Evolutionary conservation across 305 asterid species (phyloP), one percentile per base, ranked within the genome.

Genomic region (Vinca major): DNA sequence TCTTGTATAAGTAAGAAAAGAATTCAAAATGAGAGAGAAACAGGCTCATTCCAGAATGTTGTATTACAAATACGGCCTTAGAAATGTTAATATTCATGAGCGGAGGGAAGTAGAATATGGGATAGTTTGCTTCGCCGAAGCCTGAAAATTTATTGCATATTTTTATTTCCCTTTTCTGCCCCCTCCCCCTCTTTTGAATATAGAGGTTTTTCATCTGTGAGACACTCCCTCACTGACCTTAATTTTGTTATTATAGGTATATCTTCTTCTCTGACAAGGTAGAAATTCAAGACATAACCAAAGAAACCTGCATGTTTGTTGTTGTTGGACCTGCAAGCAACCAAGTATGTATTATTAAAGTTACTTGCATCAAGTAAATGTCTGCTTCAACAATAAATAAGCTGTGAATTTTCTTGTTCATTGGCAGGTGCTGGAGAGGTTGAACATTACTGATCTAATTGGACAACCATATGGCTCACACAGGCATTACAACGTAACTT

Each of bases 191-290:
- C 33, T 26, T 26, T 26, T 26, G 33, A 26, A 26, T 26, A 26
- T n/a, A 11, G 5, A 49, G 43, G 62, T 57, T 49, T 68, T 66
- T 43, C 10, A 63, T 8, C 37, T 2, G 9, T 26, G 4, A 16
- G 44, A 6, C 8, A 33, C 65, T 63, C 8, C 44, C 63, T 54
- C 3, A 53, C 9, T 21, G n/a, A 19, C 52, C 52, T 63, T 58
- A 72, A 47, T 69, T 43, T 39, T 73, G 76, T 73, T 62, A 50
- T 51, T 62, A 40, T 63, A 91, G 98, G 90, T 92, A 92, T 86
- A 90, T 92, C 76, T 92, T 92, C 82, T 86, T 90, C 67, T 80
- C 95, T 39, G 98, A 92, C 86, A 88, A 87, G 76, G 98, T 92
- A 80, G 96, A 90, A 81, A 83, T 92, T 81, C 82, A 88, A 66